A percentile compares a stretch with the other conserved stretches of the same genome.
Conservation (phyloP, 192 early-diverging fungal species). For the Glomus cerebriforme region DNA sequence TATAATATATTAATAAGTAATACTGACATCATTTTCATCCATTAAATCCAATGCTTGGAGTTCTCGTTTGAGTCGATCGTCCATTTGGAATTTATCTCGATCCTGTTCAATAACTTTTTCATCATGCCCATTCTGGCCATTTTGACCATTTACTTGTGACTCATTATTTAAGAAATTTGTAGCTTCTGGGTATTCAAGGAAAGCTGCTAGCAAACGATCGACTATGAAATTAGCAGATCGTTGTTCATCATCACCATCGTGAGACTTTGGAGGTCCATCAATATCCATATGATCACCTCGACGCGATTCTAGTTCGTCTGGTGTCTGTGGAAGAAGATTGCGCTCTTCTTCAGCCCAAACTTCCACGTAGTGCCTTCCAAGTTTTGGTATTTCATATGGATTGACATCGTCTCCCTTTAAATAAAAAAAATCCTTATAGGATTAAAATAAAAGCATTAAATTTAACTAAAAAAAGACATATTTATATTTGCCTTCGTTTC, state of each 20-base stretch:
- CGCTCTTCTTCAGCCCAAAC: conserved; percentile 72
- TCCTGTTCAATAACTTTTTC: neutral
- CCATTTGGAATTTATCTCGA: conserved; percentile 65
- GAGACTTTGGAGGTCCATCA: neutral
- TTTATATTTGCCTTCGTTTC: conserved; percentile 50
- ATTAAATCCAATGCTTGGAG: conserved; percentile 81
- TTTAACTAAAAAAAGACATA: neutral
- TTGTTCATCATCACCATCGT: neutral
- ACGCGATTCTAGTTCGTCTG: neutral
- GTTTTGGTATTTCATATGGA: conserved; percentile 76
- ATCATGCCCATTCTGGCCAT: neutral
- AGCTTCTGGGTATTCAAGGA: neutral
- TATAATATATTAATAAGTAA: neutral
- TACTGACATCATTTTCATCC: conserved; percentile 71
- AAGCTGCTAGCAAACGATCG: neutral
- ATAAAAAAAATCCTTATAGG: neutral
- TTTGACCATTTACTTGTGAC: neutral
- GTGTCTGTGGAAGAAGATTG: conserved; percentile 47
- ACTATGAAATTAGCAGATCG: neutral
- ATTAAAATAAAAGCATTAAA: conserved; percentile 18
- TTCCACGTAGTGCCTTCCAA: conserved; percentile 75
- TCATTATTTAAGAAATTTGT: neutral
- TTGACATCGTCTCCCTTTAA: conserved; percentile 59
- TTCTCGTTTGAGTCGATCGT: conserved; percentile 83
- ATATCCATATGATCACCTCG: neutral